Evolutionary conservation across 2,329 filamentous ascomycete genomes (phyloP).

Genomic region (Ascochyta viciae-villosae): DNA sequence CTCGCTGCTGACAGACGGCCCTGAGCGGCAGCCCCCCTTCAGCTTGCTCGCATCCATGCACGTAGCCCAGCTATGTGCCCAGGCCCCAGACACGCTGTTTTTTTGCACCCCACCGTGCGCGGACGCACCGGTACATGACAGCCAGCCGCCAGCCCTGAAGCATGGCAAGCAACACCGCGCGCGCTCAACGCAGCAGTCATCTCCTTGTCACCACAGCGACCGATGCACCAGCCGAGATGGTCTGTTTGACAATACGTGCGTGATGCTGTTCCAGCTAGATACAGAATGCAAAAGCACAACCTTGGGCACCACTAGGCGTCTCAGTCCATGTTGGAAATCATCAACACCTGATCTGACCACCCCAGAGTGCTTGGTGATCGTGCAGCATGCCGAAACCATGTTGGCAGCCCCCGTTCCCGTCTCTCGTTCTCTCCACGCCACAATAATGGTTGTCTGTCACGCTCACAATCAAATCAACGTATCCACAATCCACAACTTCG

Average conservation of each 20-base stretch:
- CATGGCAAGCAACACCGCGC: not conserved
- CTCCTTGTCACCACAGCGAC: conserved; percentile 9
- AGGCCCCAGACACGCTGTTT: too few relatives aligned
- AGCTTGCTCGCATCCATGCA: too few relatives aligned
- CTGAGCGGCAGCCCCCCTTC: too few relatives aligned
- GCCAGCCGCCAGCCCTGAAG: too few relatives aligned
- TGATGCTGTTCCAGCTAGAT: not conserved
- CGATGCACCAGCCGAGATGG: not conserved
- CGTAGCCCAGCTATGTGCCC: too few relatives aligned
- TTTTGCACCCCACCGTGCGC: too few relatives aligned
- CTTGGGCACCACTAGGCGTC: not conserved
- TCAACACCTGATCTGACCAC: not conserved
- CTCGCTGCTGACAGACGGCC: too few relatives aligned
- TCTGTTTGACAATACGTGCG: not conserved
- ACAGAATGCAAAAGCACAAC: not conserved
- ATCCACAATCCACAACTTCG: not conserved
- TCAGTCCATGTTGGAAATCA: not conserved
- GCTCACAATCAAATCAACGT: not conserved
- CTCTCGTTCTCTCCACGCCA: not conserved
- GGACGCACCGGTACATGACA: too few relatives aligned
- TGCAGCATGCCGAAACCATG: conserved; percentile 1
- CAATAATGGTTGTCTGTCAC: conserved; percentile 4
- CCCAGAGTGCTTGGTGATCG: not conserved
- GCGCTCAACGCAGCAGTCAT: conserved; percentile 4
- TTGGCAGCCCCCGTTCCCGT: not conserved